Conservation (phyloP, 1,284 basidiomycete genomes). For the Serendipita sp. region DNA sequence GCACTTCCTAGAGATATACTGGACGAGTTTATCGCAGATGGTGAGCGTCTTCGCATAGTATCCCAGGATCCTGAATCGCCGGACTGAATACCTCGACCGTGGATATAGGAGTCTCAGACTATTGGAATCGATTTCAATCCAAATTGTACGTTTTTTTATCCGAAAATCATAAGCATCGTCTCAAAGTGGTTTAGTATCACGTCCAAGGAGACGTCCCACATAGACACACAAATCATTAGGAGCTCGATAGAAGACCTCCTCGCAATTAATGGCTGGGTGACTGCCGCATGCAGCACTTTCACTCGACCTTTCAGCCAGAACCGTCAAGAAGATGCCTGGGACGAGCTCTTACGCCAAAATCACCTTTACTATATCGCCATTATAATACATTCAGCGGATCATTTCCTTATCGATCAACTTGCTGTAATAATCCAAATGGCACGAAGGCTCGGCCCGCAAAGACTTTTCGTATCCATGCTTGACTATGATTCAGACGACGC, state of each 20-base stretch:
- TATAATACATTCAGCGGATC: conserved; percentile 89
- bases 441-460: conserved; percentile 70
- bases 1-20: conserved; percentile 74
- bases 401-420: conserved; percentile 92
- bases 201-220: conserved; percentile 66
- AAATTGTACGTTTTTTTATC: conserved; percentile 51
- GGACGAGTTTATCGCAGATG: conserved; percentile 56
- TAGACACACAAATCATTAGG: conserved; percentile 77
- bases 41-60: conserved; percentile 20
- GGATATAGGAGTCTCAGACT: conserved; percentile 41
- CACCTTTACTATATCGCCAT: conserved; percentile 88
- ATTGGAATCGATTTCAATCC: conserved; percentile 80
- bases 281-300: conserved; percentile 83
- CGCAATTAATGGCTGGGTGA: conserved; percentile 95
- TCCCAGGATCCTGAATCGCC: background rate
- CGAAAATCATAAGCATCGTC: conserved; percentile 13
- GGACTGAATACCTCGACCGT: background rate
- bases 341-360: conserved; percentile 67
- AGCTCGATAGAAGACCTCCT: conserved; percentile 80
- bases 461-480: conserved; percentile 89
- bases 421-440: conserved; percentile 90
- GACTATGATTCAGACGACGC: conserved; percentile 89
- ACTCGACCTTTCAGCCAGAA: conserved; percentile 83
- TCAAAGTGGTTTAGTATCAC: conserved; percentile 39
- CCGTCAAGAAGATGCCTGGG: conserved; percentile 68